Percentiles rank a stretch among this genome's conserved stretches.
Evolutionary conservation across 2,329 filamentous ascomycete species (phyloP).

Genomic region (Cercospora sp.): DNA sequence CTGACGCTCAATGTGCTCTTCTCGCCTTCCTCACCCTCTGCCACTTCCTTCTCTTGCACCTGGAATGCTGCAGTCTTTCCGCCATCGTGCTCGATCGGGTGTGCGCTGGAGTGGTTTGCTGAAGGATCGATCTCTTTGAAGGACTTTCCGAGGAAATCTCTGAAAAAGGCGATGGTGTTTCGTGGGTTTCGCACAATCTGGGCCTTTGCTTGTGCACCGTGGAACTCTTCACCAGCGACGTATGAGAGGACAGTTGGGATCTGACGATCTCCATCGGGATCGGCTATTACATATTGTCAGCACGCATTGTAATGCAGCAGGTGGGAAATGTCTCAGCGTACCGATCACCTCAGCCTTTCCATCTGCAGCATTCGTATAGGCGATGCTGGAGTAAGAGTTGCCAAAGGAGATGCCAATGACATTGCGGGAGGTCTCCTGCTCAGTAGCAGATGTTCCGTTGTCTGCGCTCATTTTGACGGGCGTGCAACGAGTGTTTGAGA

Average conservation of each 20-base stretch:
- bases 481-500: slow-evolving; percentile 2
- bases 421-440: slow-evolving; percentile 35
- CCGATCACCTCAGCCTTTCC: slow-evolving; percentile 92
- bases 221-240: slow-evolving; percentile 93
- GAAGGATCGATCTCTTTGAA: slow-evolving; percentile 97
- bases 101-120: slow-evolving; percentile 88
- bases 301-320: background rate
- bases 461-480: slow-evolving; percentile 51
- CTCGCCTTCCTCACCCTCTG: slow-evolving; percentile 51
- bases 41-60: slow-evolving; percentile 62
- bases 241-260: slow-evolving; percentile 95
- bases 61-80: slow-evolving; percentile 69
- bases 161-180: slow-evolving; percentile 94
- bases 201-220: slow-evolving; percentile 89
- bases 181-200: slow-evolving; percentile 88
- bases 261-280: slow-evolving; percentile 98
- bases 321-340: background rate
- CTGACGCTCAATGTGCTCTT: slow-evolving; percentile 71
- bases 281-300: slow-evolving; percentile 55
- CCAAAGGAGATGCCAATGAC: slow-evolving; percentile 97
- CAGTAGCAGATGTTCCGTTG: slow-evolving; percentile 54
- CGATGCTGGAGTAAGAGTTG: slow-evolving; percentile 98
- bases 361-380: slow-evolving; percentile 72
- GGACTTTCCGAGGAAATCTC: slow-evolving; percentile 88
- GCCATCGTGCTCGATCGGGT: slow-evolving; percentile 73